These are phyloP conservation scores for Suhomyces faveliae DNA, from an alignment of 805 yeast genomes.

Conservation along the genomic window DNA sequence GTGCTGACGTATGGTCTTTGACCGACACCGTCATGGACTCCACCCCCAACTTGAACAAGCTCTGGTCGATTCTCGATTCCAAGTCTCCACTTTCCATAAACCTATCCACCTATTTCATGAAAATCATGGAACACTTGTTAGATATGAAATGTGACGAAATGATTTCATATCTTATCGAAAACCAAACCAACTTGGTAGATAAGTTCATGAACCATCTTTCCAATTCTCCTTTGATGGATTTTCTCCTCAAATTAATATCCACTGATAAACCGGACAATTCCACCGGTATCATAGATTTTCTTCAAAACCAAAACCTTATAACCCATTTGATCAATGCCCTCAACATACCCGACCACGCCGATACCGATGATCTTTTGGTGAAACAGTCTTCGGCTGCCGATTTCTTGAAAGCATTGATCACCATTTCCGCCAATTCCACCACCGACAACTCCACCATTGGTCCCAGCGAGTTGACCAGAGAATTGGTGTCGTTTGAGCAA, in stretches of 20 bases:
- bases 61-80: conserved; percentile 80
- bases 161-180: conserved; percentile 43
- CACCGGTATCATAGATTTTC: conserved; percentile 46
- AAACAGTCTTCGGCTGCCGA: conserved; percentile 45
- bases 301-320: conserved; percentile 41
- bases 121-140: conserved; percentile 68
- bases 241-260: conserved; percentile 41
- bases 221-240: conserved; percentile 48
- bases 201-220: conserved; percentile 44
- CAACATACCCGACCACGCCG: conserved; percentile 18
- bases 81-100: conserved; percentile 67
- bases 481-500: conserved; percentile 38
- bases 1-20: conserved; percentile 92
- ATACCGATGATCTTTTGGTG: conserved; percentile 23
- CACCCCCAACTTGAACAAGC: conserved; percentile 55
- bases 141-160: conserved; percentile 51
- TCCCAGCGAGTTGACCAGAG: conserved; percentile 46
- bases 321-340: conserved; percentile 34
- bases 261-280: conserved; percentile 48
- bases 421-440: conserved; percentile 46
- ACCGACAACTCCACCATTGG: conserved; percentile 47
- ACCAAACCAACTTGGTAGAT: conserved; percentile 40
- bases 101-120: conserved; percentile 85
- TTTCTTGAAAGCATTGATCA: conserved; percentile 44
- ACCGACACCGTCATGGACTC: conserved; percentile 87